A percentile compares a stretch with the other conserved stretches of the same genome.
Evolutionary conservation across 441 rosid genomes (phyloP).

Genomic region (Iberis amara): DNA sequence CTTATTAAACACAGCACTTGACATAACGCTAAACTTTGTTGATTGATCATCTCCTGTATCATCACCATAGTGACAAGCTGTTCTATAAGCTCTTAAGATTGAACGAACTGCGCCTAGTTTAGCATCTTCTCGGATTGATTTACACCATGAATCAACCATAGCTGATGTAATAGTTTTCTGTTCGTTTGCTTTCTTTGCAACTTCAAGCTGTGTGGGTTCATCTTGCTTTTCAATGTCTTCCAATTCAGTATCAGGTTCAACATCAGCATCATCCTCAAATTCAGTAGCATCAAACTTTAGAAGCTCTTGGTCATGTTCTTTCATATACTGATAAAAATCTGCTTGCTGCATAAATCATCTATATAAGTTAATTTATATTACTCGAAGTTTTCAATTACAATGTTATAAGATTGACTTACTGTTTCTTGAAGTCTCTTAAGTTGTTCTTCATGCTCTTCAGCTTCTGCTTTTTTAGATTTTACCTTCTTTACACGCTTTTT

Average conservation of each 20-base stretch:
- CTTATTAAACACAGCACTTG: slow-evolving; percentile 79
- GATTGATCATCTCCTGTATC: slow-evolving; percentile 60
- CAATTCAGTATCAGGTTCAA: slow-evolving; percentile 27
- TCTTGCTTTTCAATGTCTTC: slow-evolving; percentile 39
- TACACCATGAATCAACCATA: slow-evolving; percentile 82
- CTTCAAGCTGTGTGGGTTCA: slow-evolving; percentile 33
- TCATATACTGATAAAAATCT: slow-evolving; percentile 69
- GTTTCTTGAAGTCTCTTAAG: slow-evolving; percentile 61
- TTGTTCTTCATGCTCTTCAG: slow-evolving; percentile 64
- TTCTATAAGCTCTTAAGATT: slow-evolving; percentile 79
- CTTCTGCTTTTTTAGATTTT: slow-evolving; percentile 42
- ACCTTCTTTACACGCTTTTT: slow-evolving; percentile 30
- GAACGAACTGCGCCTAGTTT: slow-evolving; percentile 65
- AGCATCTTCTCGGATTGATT: slow-evolving; percentile 45
- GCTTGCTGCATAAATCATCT: slow-evolving; percentile 52
- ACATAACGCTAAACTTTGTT: slow-evolving; percentile 55
- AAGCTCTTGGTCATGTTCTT: slow-evolving; percentile 68
- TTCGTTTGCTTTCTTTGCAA: slow-evolving; percentile 31
- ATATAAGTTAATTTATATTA: neutral
- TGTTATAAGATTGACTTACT: slow-evolving; percentile 27
- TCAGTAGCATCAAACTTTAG: slow-evolving; percentile 71
- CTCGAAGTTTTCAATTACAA: too few species aligned
- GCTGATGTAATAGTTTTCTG: slow-evolving; percentile 52
- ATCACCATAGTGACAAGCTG: slow-evolving; percentile 92
- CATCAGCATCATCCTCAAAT: slow-evolving; percentile 55